Conservation (phyloP, 2,329 filamentous ascomycete genomes). For the Apiospora koreana region DNA sequence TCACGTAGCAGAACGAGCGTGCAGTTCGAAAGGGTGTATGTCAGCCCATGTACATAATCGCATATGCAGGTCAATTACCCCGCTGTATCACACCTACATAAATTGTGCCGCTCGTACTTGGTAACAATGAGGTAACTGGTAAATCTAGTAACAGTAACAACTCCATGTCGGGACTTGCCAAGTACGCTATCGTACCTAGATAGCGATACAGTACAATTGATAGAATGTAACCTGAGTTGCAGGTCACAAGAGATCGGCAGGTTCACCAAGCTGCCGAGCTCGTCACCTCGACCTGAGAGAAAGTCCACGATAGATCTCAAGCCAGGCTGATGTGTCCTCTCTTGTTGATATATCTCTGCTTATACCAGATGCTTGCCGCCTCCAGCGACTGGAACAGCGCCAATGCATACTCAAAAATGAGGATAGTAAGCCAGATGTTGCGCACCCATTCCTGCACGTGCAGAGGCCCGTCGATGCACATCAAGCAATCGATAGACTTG, state of each 20-base stretch:
- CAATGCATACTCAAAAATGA: slow-evolving; percentile 13
- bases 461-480: background rate
- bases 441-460: slow-evolving; percentile 13
- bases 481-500: slow-evolving; percentile 12
- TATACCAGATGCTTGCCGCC: slow-evolving; percentile 16
- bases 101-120: background rate
- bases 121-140: background rate
- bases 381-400: slow-evolving; percentile 13
- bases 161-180: no score
- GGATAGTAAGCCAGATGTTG: slow-evolving; percentile 14
- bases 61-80: slow-evolving; percentile 8
- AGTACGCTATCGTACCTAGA: no score
- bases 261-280: background rate
- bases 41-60: background rate
- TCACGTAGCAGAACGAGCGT: background rate
- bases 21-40: background rate
- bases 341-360: slow-evolving; percentile 15
- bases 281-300: background rate
- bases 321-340: slow-evolving; percentile 17
- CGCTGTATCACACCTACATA: background rate
- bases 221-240: background rate
- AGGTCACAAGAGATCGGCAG: background rate
- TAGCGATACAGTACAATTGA: background rate
- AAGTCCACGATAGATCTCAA: background rate
- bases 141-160: background rate